phyloP scores from a whole-genome alignment of 306 rosid genomes.

The Rubus parviflorus region DNA sequence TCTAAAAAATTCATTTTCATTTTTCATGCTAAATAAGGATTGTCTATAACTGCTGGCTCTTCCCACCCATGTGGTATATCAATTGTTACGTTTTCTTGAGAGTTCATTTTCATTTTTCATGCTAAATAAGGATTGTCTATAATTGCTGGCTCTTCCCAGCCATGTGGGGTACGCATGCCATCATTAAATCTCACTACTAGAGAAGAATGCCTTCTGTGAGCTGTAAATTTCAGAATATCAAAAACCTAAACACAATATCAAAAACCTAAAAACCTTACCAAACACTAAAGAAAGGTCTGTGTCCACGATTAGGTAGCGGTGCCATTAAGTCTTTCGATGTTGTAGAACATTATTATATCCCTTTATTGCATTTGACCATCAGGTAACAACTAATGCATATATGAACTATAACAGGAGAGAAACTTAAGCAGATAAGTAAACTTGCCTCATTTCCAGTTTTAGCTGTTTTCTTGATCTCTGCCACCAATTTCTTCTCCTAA shows the following conservation, averaged over 20 bases:
- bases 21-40: background rate
- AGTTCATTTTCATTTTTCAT: background rate
- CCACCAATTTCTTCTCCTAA: conserved; percentile 92
- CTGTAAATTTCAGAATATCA: background rate
- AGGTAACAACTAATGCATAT: background rate
- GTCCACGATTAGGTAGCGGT: background rate
- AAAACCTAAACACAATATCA: background rate
- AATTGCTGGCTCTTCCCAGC: background rate
- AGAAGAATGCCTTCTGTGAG: background rate
- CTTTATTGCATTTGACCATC: background rate
- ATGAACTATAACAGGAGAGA: background rate
- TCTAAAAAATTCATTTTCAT: background rate
- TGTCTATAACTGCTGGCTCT: background rate
- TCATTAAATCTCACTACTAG: background rate
- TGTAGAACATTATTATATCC: background rate
- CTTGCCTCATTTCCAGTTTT: conserved; percentile 94
- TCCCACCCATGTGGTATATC: background rate
- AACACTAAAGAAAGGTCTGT: background rate
- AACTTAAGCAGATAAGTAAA: conserved; percentile 10
- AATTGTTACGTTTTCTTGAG: background rate
- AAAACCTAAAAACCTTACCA: background rate
- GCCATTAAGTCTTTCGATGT: background rate
- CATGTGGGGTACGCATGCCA: background rate
- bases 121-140: background rate
- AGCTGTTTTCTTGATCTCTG: conserved; percentile 83